Evolutionary conservation across 1,284 basidiomycete genomes (phyloP), one percentile per base, ranked within the genome.

Genomic region (Gyrodon tennesseensis): DNA sequence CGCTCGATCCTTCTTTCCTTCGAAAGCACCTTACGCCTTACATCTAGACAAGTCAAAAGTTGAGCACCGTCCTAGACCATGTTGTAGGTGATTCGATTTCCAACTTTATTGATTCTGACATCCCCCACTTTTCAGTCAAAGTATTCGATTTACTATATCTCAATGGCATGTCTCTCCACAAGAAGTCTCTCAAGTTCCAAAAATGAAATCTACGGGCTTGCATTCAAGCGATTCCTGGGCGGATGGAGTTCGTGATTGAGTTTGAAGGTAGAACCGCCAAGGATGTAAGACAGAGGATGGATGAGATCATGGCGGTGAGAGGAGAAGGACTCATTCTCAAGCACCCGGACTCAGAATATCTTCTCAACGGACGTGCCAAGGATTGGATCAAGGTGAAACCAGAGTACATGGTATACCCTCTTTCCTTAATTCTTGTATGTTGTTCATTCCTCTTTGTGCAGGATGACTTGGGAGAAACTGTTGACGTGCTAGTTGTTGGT

Each of bases 381-480:
- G 90, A 93, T 71, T 98, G 96, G 94, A 86, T 96, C 72, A 98
- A 98, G 78, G 90, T 86, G 49, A 98, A 97, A 75, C 95, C 95
- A 11, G 95, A 97, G 73, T 95, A 94, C 71, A 93, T 94, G 89
- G 92, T 92, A 69, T 60, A 81, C 75, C 75, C 4, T 37, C 7
- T 37, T 9, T 1, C 19, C 16, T 25, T 29, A 12, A 1, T 29
- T 37, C 40, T 53, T 40, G 25, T 29, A 31, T 34, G 16, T n/a
- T 29, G 8, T 37, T 62, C 40, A 71, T 62, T 46, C n/a, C 15
- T 60, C 69, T 56, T 46, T 16, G 6, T 62, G 27, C 67, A 93
- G 90, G 92, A 94, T 67, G 90, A 92, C 68, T 87, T 94, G 84
- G 91, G 91, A 13, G 91, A 96, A 78, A 94, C 92, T 0, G 87